Conservation (phyloP, 352 stramenopile genomes). For the Blastocystis sp. region DNA sequence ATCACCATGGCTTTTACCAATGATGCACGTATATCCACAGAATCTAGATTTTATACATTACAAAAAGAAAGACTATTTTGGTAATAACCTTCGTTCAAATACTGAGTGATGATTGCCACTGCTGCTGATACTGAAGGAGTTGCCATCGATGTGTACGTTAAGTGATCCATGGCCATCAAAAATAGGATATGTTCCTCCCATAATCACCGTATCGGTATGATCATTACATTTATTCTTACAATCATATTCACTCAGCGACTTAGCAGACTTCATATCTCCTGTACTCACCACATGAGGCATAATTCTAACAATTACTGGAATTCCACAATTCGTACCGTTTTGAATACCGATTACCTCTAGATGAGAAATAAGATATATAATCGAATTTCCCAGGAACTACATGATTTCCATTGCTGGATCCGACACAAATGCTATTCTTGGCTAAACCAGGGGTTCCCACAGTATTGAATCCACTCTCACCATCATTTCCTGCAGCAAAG, state of each 20-base stretch:
- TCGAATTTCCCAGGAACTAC: background rate
- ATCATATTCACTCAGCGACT: background rate
- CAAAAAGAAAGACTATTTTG: background rate
- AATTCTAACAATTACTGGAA: background rate
- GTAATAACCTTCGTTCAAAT: conserved; percentile 22
- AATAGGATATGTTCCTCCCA: background rate
- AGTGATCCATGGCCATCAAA: background rate
- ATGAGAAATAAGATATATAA: conserved; percentile 55
- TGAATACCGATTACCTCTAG: background rate
- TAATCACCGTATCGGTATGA: background rate
- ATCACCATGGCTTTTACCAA: conserved; percentile 28
- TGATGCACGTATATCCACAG: conserved; percentile 14
- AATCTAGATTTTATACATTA: background rate
- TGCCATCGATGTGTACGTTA: background rate
- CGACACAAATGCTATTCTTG: conserved; percentile 35
- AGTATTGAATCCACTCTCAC: conserved; percentile 18
- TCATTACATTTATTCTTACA: conserved; percentile 2
- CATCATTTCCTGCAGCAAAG: conserved; percentile 34
- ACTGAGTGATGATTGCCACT: conserved; percentile 22
- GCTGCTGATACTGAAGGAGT: background rate
- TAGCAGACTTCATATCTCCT: background rate
- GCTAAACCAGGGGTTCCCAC: background rate
- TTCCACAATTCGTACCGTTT: background rate
- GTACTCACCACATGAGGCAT: conserved; percentile 19
- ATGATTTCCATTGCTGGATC: background rate